Base-by-base conservation (phyloP, 768 basidiomycete species). In the Rickenella mellea region DNA sequence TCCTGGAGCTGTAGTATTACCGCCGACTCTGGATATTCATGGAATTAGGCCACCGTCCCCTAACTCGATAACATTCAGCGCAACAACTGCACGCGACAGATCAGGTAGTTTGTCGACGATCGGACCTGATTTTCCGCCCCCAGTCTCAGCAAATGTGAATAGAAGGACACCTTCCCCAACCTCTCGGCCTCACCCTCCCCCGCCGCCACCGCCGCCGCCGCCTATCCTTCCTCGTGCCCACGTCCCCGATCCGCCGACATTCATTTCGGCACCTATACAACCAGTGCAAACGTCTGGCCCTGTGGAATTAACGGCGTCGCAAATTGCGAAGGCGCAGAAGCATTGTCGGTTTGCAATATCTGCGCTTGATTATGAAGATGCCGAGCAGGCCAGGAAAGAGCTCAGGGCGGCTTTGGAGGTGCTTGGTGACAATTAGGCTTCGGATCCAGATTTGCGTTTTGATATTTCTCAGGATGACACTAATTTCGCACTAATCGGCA, bases 351-450 rank as follows among this genome's bases (percentile, higher is more conserved):
- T 84, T 64, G 94, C 94, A 6, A 88, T 97, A 44, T 90, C 87
- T 24, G 79, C 96, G n/a, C 67, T 99, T 42, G 91, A 97, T 55
- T 97, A 93, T 57, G 94, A 98, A 56, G 94, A 99, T 60, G 69
- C 71, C 8, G 83, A 85, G 48, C 85, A 87, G 52, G 94, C 94
- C 14, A 72, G 75, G 55, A 81, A 74, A 56, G 91, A 99, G 62
- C 61, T 99, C 50, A 70, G 74, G 49, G 68, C 74, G 27, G 94
- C 94, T 11, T 61, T 99, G 48, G 69, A 67, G 25, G 60, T 76
- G 26, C 65, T 90, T 17, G 83, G 78, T 19, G 79, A 36, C 10
- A 11, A 17, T 5, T 17, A 17, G 24, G n/a, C n/a, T n/a, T n/a
- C n/a, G n/a, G n/a, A n/a, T n/a, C n/a, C n/a, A n/a, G n/a, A n/a